A percentile compares a stretch with the other conserved stretches of the same genome.
phyloP scores from a whole-genome alignment of 345 rosid species.

The Aegle marmelos region DNA sequence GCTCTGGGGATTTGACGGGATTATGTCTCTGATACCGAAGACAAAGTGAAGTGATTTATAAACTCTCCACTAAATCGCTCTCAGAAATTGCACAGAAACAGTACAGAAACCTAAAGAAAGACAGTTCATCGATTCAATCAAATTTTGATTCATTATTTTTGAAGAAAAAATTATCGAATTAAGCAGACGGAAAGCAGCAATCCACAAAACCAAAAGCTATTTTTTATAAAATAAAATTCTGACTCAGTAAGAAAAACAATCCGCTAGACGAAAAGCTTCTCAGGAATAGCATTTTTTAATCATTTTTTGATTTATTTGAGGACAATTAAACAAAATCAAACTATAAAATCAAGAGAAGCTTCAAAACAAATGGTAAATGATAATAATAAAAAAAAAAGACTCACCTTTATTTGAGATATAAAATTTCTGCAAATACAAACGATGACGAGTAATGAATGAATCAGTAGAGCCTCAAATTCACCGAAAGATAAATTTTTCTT shows the following conservation, averaged over 20 bases:
- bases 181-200: not conserved
- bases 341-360: not conserved
- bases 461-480: not conserved
- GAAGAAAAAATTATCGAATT: not conserved
- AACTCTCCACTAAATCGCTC: not conserved
- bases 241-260: too few species aligned
- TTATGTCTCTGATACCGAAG: conserved; percentile 29
- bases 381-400: not conserved
- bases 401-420: conserved; percentile 15
- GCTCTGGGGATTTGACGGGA: conserved; percentile 32
- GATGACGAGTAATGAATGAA: not conserved
- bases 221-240: not conserved
- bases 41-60: conserved; percentile 19
- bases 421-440: not conserved
- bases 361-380: not conserved
- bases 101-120: not conserved
- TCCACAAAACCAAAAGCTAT: not conserved
- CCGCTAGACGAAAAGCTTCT: too few species aligned
- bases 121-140: conserved; percentile 19
- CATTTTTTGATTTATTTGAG: not conserved
- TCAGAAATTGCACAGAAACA: not conserved
- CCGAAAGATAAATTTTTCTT: not conserved
- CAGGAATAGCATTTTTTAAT: too few species aligned
- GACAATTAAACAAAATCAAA: not conserved
- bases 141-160: not conserved